These are phyloP conservation scores for Penicillium sp. DNA, from an alignment of 2,329 filamentous ascomycete species.

Conservation along the genomic window DNA sequence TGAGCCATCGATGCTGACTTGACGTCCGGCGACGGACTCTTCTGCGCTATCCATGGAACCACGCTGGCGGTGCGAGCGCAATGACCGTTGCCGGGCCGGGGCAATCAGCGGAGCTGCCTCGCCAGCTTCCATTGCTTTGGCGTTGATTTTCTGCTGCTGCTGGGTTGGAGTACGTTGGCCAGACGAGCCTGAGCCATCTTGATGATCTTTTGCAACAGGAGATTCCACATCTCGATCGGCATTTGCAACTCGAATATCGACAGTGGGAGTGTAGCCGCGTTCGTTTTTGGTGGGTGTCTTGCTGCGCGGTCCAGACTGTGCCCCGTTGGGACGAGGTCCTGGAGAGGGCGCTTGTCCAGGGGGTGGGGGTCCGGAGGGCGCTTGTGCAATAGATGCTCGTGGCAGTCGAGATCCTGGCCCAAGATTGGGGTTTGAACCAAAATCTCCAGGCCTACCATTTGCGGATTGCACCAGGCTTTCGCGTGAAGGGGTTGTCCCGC, in stretches of 20 bases:
- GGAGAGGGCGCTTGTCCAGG: conserved; percentile 67
- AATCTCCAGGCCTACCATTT: conserved; percentile 32
- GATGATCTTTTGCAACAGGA: conserved; percentile 50
- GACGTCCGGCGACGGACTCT: conserved; percentile 57
- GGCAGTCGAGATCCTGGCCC: conserved; percentile 62
- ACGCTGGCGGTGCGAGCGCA: conserved; percentile 64
- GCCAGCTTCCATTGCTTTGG: conserved; percentile 52
- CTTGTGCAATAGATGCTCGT: conserved; percentile 62
- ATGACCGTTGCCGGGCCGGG: conserved; percentile 53
- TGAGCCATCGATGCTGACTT: conserved; percentile 45
- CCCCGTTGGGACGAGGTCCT: conserved; percentile 55
- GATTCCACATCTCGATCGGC: conserved; percentile 54
- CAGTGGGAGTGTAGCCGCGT: conserved; percentile 47
- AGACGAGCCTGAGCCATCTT: conserved; percentile 53
- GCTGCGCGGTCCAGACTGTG: conserved; percentile 42
- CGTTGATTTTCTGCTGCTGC: conserved; percentile 44
- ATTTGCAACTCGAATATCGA: conserved; percentile 47
- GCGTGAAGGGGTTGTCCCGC: conserved; percentile 46
- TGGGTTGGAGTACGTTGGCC: conserved; percentile 70
- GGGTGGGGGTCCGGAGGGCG: conserved; percentile 66
- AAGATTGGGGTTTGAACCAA: conserved; percentile 33
- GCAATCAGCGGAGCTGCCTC: conserved; percentile 51
- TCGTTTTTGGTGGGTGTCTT: conserved; percentile 58
- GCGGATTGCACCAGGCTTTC: conserved; percentile 46
- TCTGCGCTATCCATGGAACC: conserved; percentile 71